Percentiles rank a stretch among this genome's conserved stretches.
Conservation (phyloP, 139 green algal species). For the Coccomyxa sp. region DNA sequence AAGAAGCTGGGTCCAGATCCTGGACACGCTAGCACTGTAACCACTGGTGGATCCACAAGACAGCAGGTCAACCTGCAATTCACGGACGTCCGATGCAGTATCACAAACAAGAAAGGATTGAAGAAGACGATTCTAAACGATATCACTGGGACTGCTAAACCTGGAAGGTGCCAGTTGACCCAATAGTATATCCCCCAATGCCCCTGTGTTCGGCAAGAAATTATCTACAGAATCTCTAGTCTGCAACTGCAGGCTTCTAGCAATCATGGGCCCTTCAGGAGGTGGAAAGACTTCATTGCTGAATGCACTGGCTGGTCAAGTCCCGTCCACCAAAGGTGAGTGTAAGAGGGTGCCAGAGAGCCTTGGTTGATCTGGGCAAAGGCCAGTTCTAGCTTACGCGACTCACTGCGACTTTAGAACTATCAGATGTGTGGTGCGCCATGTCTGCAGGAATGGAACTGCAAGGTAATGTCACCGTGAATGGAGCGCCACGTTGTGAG, state of each 20-base stretch:
- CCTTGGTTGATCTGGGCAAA: background rate
- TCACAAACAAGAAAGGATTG: constrained; percentile 10
- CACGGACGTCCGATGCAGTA: constrained; percentile 19
- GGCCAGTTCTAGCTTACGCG: background rate
- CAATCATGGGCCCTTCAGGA: constrained; percentile 44
- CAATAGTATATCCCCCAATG: background rate
- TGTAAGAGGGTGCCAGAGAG: constrained; percentile 21
- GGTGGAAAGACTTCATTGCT: constrained; percentile 80
- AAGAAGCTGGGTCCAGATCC: background rate
- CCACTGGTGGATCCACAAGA: background rate
- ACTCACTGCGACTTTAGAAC: background rate
- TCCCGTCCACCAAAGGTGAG: constrained; percentile 41
- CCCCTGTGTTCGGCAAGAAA: background rate
- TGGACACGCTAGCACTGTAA: background rate
- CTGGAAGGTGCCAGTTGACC: background rate
- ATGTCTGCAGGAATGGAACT: background rate
- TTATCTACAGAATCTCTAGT: background rate
- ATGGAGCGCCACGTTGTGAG: constrained; percentile 24
- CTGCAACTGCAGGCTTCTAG: constrained; percentile 27
- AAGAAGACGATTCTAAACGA: constrained; percentile 18
- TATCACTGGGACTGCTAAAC: no score
- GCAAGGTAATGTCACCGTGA: constrained; percentile 28
- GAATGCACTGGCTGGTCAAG: constrained; percentile 61
- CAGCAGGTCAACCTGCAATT: constrained; percentile 29
- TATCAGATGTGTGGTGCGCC: no score